Evolutionary conservation across 2,329 filamentous ascomycete genomes (phyloP), one percentile per base, ranked within the genome.

Genomic region (Diplodia sapinea): DNA sequence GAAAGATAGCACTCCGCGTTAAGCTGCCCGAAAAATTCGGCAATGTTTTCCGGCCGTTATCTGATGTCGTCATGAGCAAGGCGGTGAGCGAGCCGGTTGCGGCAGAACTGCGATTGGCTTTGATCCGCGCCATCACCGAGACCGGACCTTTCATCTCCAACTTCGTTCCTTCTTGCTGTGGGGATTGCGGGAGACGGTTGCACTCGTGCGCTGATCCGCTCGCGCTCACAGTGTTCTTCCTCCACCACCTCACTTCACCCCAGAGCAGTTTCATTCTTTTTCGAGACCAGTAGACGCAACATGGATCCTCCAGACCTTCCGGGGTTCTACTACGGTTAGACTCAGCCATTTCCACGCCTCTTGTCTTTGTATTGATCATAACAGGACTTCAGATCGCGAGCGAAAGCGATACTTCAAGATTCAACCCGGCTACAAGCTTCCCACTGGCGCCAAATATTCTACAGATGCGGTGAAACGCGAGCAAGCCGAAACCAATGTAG

Each of bases 371-470:
- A 31, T 56, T 55, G 40, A 66, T 66, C 31, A 26, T 23, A 43
- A 62, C 63, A 61, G 51, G 17, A 12, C 13, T 65, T 11, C 61
- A 78, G 80, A 85, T 69, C 70, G 73, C 40, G 80, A 82, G 49
- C 84, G 82, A 73, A 76, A 78, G 61, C 84, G 83, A 68, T 85
- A 85, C 72, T 85, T 85, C 76, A 79, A 78, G 47, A 80, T 85
- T 26, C 77, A 79, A 64, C 74, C 76, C 17, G 74, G 79, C 33
- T 77, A 79, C 74, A 64, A 73, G 61, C 74, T 77, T 43, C 72
- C 78, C 67, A 59, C 71, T 51, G 65, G 70, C 12, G 72, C 77
- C 4, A 81, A 80, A 68, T 82, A 84, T 71, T 78, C 80, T 0
- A 71, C 73, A 15, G 73, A 78, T 12, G 82, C 82, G 57, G 72